A percentile compares a stretch with the other conserved stretches of the same genome.
phyloP scores from a whole-genome alignment of 176 grass and related monocot species.

The Rhynchospora pubera region DNA sequence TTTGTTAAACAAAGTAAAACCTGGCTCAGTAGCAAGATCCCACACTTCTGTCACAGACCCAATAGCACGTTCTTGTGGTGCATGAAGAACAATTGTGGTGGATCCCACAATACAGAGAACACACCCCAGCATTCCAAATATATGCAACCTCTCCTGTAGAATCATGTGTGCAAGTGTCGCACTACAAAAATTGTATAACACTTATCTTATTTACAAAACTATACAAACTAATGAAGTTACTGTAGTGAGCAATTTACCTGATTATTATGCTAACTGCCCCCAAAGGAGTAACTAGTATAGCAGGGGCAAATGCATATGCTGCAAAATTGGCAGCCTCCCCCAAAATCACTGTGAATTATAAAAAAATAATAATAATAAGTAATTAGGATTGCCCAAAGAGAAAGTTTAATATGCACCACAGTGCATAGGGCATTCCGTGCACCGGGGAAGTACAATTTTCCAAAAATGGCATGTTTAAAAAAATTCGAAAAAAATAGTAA shows the following conservation, averaged over 20 bases:
- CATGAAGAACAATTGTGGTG: conserved; percentile 32
- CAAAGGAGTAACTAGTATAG: conserved; percentile 79
- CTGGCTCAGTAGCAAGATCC: conserved; percentile 33
- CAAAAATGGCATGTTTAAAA: too few relatives aligned
- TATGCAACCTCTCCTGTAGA: conserved; percentile 27
- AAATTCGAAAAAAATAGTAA: too few relatives aligned
- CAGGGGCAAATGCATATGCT: conserved; percentile 85
- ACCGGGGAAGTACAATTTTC: too few relatives aligned
- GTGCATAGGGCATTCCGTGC: too few relatives aligned
- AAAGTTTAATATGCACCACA: too few relatives aligned
- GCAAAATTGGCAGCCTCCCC: conserved; percentile 74
- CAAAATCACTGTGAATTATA: conserved; percentile 61
- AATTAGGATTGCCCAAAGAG: background rate
- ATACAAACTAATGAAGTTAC: background rate
- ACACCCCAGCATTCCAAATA: conserved; percentile 33
- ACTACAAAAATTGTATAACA: conserved; percentile 12
- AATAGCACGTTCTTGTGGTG: conserved; percentile 29
- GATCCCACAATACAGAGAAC: conserved; percentile 30
- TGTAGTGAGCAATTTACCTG: conserved; percentile 36
- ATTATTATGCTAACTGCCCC: conserved; percentile 85
- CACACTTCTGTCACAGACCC: conserved; percentile 34
- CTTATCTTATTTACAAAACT: conserved; percentile 1
- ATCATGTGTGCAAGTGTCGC: conserved; percentile 24
- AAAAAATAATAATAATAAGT: background rate
- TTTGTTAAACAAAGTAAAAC: background rate